phyloP scores from a whole-genome alignment of 1,139 yeast species.

The Scheffersomyces stambukii region DNA sequence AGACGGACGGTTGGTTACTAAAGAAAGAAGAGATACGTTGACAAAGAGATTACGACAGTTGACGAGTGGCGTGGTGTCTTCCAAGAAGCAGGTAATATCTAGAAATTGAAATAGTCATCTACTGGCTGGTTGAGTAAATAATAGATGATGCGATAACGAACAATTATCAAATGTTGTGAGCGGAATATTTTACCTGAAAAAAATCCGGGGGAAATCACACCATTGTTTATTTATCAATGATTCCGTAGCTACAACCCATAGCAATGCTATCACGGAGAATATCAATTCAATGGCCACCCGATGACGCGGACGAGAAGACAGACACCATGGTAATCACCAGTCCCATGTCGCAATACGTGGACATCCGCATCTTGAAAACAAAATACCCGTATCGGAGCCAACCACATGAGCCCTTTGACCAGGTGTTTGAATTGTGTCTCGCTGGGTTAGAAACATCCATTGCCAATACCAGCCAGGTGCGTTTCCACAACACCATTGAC shows the following conservation, averaged over 20 bases:
- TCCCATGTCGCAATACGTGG: conserved; percentile 43
- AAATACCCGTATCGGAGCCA: conserved; percentile 17
- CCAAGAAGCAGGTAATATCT: no score
- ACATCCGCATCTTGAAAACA: conserved; percentile 25
- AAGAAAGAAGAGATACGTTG: no score
- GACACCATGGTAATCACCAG: conserved; percentile 51
- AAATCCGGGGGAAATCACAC: conserved; percentile 4
- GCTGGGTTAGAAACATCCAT: conserved; percentile 34
- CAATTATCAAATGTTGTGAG: not conserved
- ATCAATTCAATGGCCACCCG: conserved; percentile 52
- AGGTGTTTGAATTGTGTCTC: conserved; percentile 36
- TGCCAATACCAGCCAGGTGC: conserved; percentile 24
- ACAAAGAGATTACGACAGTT: no score
- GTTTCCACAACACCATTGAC: conserved; percentile 43
- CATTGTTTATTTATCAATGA: no score
- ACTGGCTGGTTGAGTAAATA: not conserved
- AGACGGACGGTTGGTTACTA: no score
- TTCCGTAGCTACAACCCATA: no score
- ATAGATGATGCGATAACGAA: conserved; percentile 1
- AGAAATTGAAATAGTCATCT: no score
- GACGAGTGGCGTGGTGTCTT: no score
- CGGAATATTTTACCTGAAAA: not conserved
- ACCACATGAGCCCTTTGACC: conserved; percentile 11
- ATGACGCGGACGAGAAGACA: conserved; percentile 41
- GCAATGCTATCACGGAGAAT: conserved; percentile 46